These are phyloP conservation scores for Vaccinium macrocarpon DNA, from an alignment of 148 eudicot genomes.

Conservation along the genomic window DNA sequence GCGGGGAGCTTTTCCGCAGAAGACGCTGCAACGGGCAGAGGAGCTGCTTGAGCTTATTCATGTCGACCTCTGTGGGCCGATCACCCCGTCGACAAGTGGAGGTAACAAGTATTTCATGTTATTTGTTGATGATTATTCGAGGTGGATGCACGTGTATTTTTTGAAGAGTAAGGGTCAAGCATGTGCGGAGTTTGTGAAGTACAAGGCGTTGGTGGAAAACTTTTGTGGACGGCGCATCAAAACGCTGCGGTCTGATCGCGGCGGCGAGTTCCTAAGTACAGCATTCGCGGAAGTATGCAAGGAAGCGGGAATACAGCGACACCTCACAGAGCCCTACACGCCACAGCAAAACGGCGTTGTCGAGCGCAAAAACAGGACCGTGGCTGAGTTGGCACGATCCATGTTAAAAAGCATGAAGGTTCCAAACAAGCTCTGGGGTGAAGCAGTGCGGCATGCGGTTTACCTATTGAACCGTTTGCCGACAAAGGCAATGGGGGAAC, in stretches of 20 bases:
- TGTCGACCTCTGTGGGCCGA: constrained; percentile 4
- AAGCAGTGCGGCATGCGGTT: constrained; percentile 6
- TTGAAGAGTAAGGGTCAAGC: constrained; percentile 8
- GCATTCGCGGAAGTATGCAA: background rate
- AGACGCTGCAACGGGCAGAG: background rate
- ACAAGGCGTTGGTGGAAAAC: background rate
- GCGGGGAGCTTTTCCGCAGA: background rate
- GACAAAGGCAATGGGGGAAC: too few relatives aligned
- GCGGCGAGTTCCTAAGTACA: background rate
- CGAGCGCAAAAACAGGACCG: background rate
- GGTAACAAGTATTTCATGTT: constrained; percentile 4
- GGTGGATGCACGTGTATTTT: constrained; percentile 4
- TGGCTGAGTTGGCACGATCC: background rate
- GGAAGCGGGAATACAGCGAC: background rate
- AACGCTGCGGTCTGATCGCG: constrained; percentile 7
- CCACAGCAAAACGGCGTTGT: background rate
- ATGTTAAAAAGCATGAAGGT: constrained; percentile 5
- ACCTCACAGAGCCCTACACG: constrained; percentile 8
- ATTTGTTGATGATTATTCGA: background rate
- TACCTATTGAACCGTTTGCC: background rate
- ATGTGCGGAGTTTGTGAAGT: background rate
- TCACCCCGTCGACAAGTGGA: background rate
- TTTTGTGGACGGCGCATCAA: background rate
- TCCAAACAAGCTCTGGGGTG: background rate
- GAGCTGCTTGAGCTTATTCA: background rate